phyloP scores from a whole-genome alignment of 129 eudicot genomes.

The Solidago caesia region DNA sequence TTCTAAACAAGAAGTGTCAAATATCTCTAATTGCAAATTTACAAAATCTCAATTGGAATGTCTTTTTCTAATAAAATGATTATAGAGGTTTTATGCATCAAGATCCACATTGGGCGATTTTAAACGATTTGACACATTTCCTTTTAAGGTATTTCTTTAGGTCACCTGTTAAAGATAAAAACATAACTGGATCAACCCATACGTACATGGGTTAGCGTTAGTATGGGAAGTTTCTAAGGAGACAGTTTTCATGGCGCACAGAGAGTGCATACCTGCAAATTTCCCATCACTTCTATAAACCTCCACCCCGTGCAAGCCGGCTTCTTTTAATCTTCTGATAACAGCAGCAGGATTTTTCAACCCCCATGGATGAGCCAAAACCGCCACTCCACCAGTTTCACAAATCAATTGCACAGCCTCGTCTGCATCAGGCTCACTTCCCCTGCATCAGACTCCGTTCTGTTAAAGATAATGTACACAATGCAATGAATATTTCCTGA shows the following conservation, averaged over 20 bases:
- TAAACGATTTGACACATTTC: too few species aligned
- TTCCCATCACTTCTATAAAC: slow-evolving; percentile 94
- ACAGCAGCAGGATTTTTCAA: slow-evolving; percentile 69
- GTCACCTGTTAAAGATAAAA: too few species aligned
- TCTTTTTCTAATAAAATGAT: too few species aligned
- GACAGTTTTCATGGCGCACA: background rate
- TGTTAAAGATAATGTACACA: slow-evolving; percentile 19
- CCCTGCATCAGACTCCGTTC: slow-evolving; percentile 71
- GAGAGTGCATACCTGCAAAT: slow-evolving; percentile 55
- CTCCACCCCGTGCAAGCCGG: slow-evolving; percentile 89
- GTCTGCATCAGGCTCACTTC: slow-evolving; percentile 86
- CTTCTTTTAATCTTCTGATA: slow-evolving; percentile 74
- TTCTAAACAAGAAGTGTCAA: too few species aligned
- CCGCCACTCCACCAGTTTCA: slow-evolving; percentile 87
- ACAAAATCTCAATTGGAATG: too few species aligned
- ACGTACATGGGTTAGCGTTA: too few species aligned
- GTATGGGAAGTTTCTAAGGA: too few species aligned
- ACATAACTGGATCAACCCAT: too few species aligned
- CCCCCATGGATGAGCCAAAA: slow-evolving; percentile 97
- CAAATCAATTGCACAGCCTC: slow-evolving; percentile 64
- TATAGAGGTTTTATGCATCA: too few species aligned
- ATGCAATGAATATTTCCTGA: background rate
- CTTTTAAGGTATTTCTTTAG: too few species aligned
- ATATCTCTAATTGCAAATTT: too few species aligned
- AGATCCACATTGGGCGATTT: too few species aligned